Conservation (phyloP, 805 yeast species). For the Kazachstania psychrophila region DNA sequence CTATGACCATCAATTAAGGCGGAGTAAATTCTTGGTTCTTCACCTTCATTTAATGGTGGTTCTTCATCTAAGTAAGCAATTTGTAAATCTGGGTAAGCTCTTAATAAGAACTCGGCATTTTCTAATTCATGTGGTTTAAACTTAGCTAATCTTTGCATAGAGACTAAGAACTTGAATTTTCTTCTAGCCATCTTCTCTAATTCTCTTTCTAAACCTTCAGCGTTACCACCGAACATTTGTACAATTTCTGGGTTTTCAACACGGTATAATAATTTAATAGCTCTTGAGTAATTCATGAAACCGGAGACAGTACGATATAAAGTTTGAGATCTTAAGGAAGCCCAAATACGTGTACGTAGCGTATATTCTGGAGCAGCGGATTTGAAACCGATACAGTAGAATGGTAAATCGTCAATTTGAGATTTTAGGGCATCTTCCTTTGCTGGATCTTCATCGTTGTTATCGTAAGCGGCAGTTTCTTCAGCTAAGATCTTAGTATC, state of each 20-base stretch:
- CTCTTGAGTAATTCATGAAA: slow-evolving; percentile 96
- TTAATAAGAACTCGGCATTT: slow-evolving; percentile 68
- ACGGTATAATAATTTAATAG: slow-evolving; percentile 84
- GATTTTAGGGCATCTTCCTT: slow-evolving; percentile 65
- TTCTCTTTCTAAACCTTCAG: slow-evolving; percentile 92
- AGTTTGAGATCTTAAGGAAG: slow-evolving; percentile 93
- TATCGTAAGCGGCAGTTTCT: slow-evolving; percentile 73
- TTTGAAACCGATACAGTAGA: slow-evolving; percentile 94
- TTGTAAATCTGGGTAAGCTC: slow-evolving; percentile 78
- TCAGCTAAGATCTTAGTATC: slow-evolving; percentile 94
- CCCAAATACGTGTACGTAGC: slow-evolving; percentile 96
- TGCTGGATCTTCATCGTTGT: slow-evolving; percentile 36
- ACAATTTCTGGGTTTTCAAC: slow-evolving; percentile 93
- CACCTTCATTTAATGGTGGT: slow-evolving; percentile 63
- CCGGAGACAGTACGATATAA: slow-evolving; percentile 95
- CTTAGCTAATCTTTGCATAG: slow-evolving; percentile 75
- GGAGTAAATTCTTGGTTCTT: slow-evolving; percentile 63
- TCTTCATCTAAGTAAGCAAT: slow-evolving; percentile 94
- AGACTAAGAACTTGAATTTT: slow-evolving; percentile 70
- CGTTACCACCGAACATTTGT: slow-evolving; percentile 97
- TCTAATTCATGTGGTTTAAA: slow-evolving; percentile 68
- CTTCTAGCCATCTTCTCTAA: slow-evolving; percentile 83
- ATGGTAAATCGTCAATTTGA: slow-evolving; percentile 86
- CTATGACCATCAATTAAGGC: slow-evolving; percentile 76
- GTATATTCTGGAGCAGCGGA: slow-evolving; percentile 96